Evolutionary conservation across 2,329 filamentous ascomycete species (phyloP).

Genomic region (Penicillium concentricum): DNA sequence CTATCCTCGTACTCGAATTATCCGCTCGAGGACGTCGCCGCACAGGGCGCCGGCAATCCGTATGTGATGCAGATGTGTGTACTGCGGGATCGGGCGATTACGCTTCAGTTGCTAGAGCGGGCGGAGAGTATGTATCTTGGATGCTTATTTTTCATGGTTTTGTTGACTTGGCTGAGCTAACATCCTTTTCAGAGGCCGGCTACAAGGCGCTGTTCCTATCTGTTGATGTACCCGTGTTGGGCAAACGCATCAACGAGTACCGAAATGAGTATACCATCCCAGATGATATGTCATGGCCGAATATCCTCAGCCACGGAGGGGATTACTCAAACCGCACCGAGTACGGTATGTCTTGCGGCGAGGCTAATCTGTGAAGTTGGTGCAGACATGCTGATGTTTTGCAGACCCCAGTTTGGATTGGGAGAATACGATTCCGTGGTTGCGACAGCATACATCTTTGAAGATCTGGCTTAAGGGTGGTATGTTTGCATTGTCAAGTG

Average conservation of each 20-base stretch:
- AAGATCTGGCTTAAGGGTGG: constrained; percentile 39
- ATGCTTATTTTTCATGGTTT: neutral
- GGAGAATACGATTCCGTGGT: constrained; percentile 51
- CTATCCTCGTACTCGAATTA: constrained; percentile 50
- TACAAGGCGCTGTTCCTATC: constrained; percentile 57
- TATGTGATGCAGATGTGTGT: constrained; percentile 58
- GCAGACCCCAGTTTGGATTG: constrained; percentile 47
- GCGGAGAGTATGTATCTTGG: constrained; percentile 40
- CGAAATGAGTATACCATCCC: constrained; percentile 54
- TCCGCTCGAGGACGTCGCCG: constrained; percentile 48
- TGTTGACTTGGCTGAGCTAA: neutral
- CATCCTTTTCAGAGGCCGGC: constrained; percentile 39
- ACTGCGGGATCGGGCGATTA: constrained; percentile 49
- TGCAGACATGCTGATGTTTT: neutral
- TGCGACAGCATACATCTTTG: constrained; percentile 49
- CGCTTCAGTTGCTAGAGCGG: constrained; percentile 42
- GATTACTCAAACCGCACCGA: constrained; percentile 27
- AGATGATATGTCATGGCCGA: constrained; percentile 45
- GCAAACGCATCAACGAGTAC: constrained; percentile 54
- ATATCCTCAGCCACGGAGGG: constrained; percentile 36
- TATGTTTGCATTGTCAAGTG: constrained; percentile 6
- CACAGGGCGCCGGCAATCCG: constrained; percentile 43
- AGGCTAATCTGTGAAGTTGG: neutral
- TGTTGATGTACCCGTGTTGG: constrained; percentile 56
- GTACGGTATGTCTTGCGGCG: constrained; percentile 23